Conservation (phyloP, 2,329 filamentous ascomycete genomes). For the Venturia carpophila region DNA sequence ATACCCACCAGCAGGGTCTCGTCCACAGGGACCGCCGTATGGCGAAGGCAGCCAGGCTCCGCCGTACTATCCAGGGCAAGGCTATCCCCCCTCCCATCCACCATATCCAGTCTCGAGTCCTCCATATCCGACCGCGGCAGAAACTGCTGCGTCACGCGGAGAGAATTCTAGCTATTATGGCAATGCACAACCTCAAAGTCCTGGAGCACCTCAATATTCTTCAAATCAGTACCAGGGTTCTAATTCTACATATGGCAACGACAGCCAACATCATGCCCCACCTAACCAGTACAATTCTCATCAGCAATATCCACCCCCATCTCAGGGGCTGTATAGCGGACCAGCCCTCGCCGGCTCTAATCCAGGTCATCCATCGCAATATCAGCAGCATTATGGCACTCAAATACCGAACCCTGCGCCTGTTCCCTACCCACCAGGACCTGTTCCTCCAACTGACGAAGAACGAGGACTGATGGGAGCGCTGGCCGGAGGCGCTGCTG, state of each 20-base stretch:
- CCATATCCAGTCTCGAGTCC: constrained; percentile 5
- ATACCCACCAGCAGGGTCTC: constrained; percentile 5
- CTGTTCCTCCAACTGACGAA: constrained; percentile 9
- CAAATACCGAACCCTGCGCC: not conserved
- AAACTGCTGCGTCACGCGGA: not conserved
- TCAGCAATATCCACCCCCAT: constrained; percentile 2
- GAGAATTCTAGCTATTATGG: constrained; percentile 14
- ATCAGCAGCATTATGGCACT: constrained; percentile 1
- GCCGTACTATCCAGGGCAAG: not conserved
- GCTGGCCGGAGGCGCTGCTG: constrained; percentile 16
- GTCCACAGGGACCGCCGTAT: not conserved
- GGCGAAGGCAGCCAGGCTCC: not conserved
- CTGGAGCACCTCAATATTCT: not conserved
- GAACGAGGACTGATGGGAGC: constrained; percentile 18
- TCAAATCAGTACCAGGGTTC: not conserved
- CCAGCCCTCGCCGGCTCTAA: not conserved
- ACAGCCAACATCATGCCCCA: not conserved
- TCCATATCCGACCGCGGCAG: not conserved
- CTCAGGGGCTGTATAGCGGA: not conserved
- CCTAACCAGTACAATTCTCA: constrained; percentile 7
- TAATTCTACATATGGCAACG: not conserved
- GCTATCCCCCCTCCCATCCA: not conserved
- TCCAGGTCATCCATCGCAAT: not conserved
- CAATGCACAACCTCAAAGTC: not conserved
- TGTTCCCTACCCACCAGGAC: not conserved